Evolutionary conservation across 768 basidiomycete genomes (phyloP).

Genomic region (Agrocybe chaxingu): DNA sequence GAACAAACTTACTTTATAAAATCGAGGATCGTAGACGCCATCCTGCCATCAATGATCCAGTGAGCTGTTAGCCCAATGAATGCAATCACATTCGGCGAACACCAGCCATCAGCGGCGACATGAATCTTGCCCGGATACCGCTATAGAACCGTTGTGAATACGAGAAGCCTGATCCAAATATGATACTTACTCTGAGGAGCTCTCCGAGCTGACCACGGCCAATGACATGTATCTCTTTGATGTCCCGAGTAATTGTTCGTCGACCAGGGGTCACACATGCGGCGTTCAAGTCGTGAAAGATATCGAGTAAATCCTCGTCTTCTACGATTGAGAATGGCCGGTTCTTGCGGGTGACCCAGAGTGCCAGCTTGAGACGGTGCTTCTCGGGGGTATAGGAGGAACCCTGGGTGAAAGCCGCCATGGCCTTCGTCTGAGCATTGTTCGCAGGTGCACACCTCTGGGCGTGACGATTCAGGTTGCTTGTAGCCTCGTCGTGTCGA

Average conservation of each 20-base stretch:
- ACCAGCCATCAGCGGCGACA: slow-evolving; percentile 24
- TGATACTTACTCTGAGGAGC: slow-evolving; percentile 7
- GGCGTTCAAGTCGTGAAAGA: slow-evolving; percentile 28
- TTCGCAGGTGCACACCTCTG: slow-evolving; percentile 9
- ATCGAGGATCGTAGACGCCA: slow-evolving; percentile 13
- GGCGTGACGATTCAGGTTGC: slow-evolving; percentile 17
- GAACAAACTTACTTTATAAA: slow-evolving; percentile 16
- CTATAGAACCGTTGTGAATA: slow-evolving; percentile 5
- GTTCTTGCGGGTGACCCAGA: slow-evolving; percentile 31
- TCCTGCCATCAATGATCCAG: slow-evolving; percentile 16
- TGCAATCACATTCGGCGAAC: slow-evolving; percentile 21
- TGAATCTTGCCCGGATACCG: slow-evolving; percentile 15
- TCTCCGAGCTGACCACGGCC: slow-evolving; percentile 17
- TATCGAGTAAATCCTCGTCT: slow-evolving; percentile 21
- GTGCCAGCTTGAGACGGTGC: slow-evolving; percentile 26
- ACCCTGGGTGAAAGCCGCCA: slow-evolving; percentile 10
- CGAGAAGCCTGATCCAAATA: neutral
- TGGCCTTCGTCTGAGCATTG: slow-evolving; percentile 1
- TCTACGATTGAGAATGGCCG: slow-evolving; percentile 32
- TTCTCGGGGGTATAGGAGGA: slow-evolving; percentile 13
- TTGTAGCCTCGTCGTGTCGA: slow-evolving; percentile 19
- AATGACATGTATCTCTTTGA: slow-evolving; percentile 23
- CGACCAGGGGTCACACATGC: slow-evolving; percentile 24
- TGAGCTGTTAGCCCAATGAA: slow-evolving; percentile 21
- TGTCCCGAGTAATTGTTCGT: slow-evolving; percentile 29